These are phyloP conservation scores for Aphanoascus verrucosus DNA, from an alignment of 2,329 filamentous ascomycete genomes.

Conservation along the genomic window DNA sequence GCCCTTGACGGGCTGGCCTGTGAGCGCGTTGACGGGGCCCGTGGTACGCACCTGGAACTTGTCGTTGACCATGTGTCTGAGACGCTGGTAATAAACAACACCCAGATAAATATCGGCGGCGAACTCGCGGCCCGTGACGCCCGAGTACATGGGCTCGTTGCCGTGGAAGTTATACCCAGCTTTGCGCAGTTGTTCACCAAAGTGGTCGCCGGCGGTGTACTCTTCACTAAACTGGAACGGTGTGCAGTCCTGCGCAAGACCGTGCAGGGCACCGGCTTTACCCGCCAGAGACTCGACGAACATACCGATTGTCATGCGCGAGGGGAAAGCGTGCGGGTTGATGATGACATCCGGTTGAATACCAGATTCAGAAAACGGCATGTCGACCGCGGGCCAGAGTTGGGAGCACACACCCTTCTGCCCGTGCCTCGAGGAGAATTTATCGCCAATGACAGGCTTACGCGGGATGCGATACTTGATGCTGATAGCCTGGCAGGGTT, in stretches of 20 bases:
- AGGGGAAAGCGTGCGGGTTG: conserved; percentile 98
- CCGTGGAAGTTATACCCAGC: conserved; percentile 97
- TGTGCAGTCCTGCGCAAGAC: conserved; percentile 89
- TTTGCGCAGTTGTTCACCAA: conserved; percentile 87
- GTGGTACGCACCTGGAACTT: conserved; percentile 98
- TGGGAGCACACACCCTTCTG: conserved; percentile 96
- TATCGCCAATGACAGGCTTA: conserved; percentile 89
- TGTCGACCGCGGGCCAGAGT: conserved; percentile 85
- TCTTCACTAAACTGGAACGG: conserved; percentile 92
- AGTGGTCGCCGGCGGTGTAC: conserved; percentile 85
- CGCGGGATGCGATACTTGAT: conserved; percentile 89
- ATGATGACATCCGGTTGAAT: conserved; percentile 98
- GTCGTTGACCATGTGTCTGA: conserved; percentile 99
- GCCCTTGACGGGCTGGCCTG: conserved; percentile 94
- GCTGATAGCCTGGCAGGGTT: conserved; percentile 77
- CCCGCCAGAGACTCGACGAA: conserved; percentile 95
- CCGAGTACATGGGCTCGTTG: conserved; percentile 97
- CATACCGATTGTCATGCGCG: conserved; percentile 99
- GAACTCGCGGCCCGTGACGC: conserved; percentile 89
- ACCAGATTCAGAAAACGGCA: conserved; percentile 93
- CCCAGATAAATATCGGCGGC: conserved; percentile 93
- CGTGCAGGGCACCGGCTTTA: conserved; percentile 87
- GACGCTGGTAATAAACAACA: conserved; percentile 93
- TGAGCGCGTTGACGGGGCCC: conserved; percentile 78
- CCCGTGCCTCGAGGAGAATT: conserved; percentile 96